phyloP scores from a whole-genome alignment of 805 yeast genomes.

The Ogataea paraovalis region DNA sequence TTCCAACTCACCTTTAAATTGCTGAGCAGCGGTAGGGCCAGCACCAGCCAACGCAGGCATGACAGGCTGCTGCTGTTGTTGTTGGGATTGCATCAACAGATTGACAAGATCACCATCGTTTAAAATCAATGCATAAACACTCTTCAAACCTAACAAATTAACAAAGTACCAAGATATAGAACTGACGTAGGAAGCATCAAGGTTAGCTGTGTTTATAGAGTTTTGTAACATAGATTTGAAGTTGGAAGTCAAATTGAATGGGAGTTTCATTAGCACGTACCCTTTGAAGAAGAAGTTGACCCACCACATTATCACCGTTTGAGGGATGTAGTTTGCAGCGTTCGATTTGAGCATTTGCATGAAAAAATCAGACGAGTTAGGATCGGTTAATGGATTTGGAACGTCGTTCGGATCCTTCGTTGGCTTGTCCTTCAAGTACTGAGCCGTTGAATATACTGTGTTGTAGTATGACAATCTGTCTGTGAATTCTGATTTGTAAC shows the following conservation, averaged over 20 bases:
- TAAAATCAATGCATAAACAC: slow-evolving; percentile 69
- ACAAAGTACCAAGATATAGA: slow-evolving; percentile 96
- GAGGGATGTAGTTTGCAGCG: slow-evolving; percentile 82
- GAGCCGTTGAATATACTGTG: slow-evolving; percentile 34
- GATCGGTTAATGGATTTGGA: slow-evolving; percentile 65
- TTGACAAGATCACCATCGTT: slow-evolving; percentile 46
- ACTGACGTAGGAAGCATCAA: slow-evolving; percentile 89
- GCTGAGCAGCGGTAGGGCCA: slow-evolving; percentile 56
- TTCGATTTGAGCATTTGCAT: slow-evolving; percentile 77
- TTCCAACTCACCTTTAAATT: slow-evolving; percentile 70
- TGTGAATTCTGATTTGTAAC: slow-evolving; percentile 45
- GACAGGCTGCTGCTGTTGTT: slow-evolving; percentile 28
- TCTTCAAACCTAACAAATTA: slow-evolving; percentile 75
- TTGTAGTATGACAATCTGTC: slow-evolving; percentile 54
- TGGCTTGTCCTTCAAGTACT: slow-evolving; percentile 48
- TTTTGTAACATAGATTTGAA: slow-evolving; percentile 91
- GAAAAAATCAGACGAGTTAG: slow-evolving; percentile 67
- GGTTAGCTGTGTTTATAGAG: slow-evolving; percentile 78
- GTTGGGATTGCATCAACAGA: slow-evolving; percentile 41
- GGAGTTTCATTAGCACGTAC: slow-evolving; percentile 79
- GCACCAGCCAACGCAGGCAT: slow-evolving; percentile 44
- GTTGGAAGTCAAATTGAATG: slow-evolving; percentile 85
- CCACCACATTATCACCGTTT: slow-evolving; percentile 94
- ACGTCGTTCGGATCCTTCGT: slow-evolving; percentile 36
- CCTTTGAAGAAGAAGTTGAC: slow-evolving; percentile 91